A percentile compares a stretch with the other conserved stretches of the same genome.
Conservation (phyloP, 129 eudicot species). For the Lactuca sativa region DNA sequence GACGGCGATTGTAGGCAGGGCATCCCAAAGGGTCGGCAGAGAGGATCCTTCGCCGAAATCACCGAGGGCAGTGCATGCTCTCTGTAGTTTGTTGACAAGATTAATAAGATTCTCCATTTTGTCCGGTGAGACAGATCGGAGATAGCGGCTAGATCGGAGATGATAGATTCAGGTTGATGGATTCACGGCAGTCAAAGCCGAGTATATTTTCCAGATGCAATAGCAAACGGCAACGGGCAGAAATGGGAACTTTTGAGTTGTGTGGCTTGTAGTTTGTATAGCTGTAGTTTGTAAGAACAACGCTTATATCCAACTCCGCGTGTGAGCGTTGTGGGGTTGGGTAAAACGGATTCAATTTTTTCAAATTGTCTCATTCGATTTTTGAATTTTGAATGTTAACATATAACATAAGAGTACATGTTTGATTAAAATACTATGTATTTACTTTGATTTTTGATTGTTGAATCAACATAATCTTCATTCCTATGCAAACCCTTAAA, state of each 20-base stretch:
- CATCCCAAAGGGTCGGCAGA: slow-evolving; percentile 93
- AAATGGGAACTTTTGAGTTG: slow-evolving; percentile 1
- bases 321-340: neutral
- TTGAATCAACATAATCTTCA: too few species aligned
- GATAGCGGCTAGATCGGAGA: slow-evolving; percentile 23
- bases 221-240: slow-evolving; percentile 9
- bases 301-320: neutral
- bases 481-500: too few species aligned
- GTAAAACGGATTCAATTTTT: neutral
- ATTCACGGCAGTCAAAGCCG: neutral
- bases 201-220: neutral
- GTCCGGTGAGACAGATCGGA: slow-evolving; percentile 19
- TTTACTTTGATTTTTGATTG: too few species aligned
- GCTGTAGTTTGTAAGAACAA: neutral
- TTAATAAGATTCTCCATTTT: slow-evolving; percentile 75
- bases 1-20: slow-evolving; percentile 92
- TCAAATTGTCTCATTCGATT: neutral
- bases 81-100: slow-evolving; percentile 77
- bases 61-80: slow-evolving; percentile 93
- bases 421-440: neutral
- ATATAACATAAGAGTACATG: neutral
- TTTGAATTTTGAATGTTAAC: neutral
- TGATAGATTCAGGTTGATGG: neutral
- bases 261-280: neutral
- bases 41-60: slow-evolving; percentile 91